Conservation (phyloP, 176 grass and related monocot genomes). For the Aegilops bicornis region DNA sequence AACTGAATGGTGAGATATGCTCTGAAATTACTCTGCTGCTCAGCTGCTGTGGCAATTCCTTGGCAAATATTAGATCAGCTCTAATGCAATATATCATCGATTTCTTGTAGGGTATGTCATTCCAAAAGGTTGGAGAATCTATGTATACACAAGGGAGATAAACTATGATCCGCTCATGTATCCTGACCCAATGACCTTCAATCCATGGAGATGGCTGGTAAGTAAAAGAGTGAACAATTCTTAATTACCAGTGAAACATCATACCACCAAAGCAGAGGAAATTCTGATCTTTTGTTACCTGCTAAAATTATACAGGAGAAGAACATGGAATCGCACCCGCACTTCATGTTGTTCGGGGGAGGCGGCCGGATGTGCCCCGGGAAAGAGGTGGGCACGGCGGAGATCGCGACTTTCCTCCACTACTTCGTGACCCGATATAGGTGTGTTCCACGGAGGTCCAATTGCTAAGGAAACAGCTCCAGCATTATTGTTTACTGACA, state of each 20-base stretch:
- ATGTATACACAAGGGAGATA: slow-evolving; percentile 99
- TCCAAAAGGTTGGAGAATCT: slow-evolving; percentile 94
- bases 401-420: slow-evolving; percentile 90
- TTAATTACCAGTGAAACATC: background rate
- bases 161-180: slow-evolving; percentile 90
- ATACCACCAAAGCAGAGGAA: background rate
- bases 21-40: background rate
- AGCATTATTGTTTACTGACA: background rate
- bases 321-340: slow-evolving; percentile 73
- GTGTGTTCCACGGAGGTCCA: background rate
- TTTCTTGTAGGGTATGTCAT: slow-evolving; percentile 67
- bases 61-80: too few relatives aligned
- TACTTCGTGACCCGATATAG: slow-evolving; percentile 89
- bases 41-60: too few relatives aligned
- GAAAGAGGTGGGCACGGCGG: slow-evolving; percentile 79
- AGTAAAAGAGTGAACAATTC: slow-evolving; percentile 5
- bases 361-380: slow-evolving; percentile 82
- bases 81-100: too few relatives aligned
- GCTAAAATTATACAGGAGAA: slow-evolving; percentile 49
- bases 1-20: slow-evolving; percentile 71
- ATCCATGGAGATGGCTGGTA: slow-evolving; percentile 99
- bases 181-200: slow-evolving; percentile 74
- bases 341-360: slow-evolving; percentile 97
- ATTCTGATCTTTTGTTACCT: slow-evolving; percentile 9
- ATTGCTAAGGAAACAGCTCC: background rate